Conservation (phyloP, 148 eudicot species). For the Rhododendron mucronatum region DNA sequence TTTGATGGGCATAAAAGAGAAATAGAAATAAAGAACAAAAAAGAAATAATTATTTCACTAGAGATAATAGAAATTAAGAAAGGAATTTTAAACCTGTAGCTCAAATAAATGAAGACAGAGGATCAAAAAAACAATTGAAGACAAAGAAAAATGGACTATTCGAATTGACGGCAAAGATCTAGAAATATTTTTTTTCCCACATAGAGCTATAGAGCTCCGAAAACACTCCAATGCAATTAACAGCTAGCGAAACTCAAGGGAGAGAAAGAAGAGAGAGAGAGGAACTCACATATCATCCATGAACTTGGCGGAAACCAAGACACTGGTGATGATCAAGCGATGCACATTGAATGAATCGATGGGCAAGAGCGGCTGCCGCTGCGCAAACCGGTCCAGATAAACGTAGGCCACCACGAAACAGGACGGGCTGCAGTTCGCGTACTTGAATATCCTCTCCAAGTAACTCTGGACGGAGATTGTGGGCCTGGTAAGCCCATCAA, state of each 20-base stretch:
- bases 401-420: slow-evolving; percentile 70
- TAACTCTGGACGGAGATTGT: slow-evolving; percentile 57
- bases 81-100: not conserved
- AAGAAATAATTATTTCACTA: no score
- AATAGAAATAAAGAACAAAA: no score
- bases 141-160: no score
- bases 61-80: not conserved
- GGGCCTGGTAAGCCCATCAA: slow-evolving; percentile 60
- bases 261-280: not conserved
- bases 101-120: not conserved
- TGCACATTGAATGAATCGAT: slow-evolving; percentile 75
- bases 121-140: no score
- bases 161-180: no score
- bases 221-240: not conserved
- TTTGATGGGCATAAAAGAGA: no score
- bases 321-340: slow-evolving; percentile 72
- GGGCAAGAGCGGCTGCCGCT: slow-evolving; percentile 53
- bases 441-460: slow-evolving; percentile 70
- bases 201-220: no score
- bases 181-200: no score
- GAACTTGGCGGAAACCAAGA: slow-evolving; percentile 71
- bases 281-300: slow-evolving; percentile 80
- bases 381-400: slow-evolving; percentile 68
- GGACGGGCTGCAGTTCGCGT: slow-evolving; percentile 73
- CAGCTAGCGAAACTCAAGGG: not conserved